phyloP scores from a whole-genome alignment of 2,329 filamentous ascomycete species.

The Stylonectria norvegica region DNA sequence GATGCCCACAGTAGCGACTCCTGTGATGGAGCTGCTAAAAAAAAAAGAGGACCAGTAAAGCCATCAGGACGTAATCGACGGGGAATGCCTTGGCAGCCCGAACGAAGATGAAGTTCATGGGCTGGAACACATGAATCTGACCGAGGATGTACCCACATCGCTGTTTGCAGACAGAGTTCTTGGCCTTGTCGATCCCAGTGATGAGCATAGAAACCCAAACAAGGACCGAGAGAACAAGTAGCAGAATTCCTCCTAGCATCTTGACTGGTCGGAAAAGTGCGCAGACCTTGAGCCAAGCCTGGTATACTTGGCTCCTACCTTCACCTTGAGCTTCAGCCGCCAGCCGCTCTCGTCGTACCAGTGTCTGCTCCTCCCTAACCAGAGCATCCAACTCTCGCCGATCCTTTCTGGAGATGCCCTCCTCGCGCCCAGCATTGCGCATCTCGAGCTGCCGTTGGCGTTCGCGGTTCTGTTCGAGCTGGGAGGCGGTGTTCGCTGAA shows the following conservation, averaged over 20 bases:
- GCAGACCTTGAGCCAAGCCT: constrained; percentile 73
- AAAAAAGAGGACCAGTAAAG: constrained; percentile 79
- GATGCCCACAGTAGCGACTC: constrained; percentile 83
- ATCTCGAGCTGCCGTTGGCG: constrained; percentile 88
- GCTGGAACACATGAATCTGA: constrained; percentile 87
- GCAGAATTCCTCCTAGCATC: constrained; percentile 75
- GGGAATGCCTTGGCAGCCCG: constrained; percentile 81
- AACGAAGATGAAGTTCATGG: constrained; percentile 80
- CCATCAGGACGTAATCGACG: constrained; percentile 87
- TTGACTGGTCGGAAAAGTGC: constrained; percentile 85
- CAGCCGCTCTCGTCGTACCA: constrained; percentile 83
- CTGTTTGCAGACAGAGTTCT: constrained; percentile 87
- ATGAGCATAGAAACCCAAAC: constrained; percentile 92
- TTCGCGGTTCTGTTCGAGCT: constrained; percentile 84
- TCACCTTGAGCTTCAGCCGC: constrained; percentile 79
- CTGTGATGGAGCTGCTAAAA: constrained; percentile 83
- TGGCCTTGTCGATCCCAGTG: constrained; percentile 92
- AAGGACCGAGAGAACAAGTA: constrained; percentile 70
- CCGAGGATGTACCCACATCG: constrained; percentile 90
- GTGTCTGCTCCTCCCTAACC: constrained; percentile 83
- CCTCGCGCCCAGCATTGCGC: constrained; percentile 72
- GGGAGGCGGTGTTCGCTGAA: constrained; percentile 71
- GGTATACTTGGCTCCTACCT: constrained; percentile 70
- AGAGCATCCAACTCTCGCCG: constrained; percentile 83
- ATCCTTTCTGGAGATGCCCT: constrained; percentile 77